These are phyloP conservation scores for Calonectria pseudoturangicola DNA, from an alignment of 2,329 filamentous ascomycete species.

Conservation along the genomic window DNA sequence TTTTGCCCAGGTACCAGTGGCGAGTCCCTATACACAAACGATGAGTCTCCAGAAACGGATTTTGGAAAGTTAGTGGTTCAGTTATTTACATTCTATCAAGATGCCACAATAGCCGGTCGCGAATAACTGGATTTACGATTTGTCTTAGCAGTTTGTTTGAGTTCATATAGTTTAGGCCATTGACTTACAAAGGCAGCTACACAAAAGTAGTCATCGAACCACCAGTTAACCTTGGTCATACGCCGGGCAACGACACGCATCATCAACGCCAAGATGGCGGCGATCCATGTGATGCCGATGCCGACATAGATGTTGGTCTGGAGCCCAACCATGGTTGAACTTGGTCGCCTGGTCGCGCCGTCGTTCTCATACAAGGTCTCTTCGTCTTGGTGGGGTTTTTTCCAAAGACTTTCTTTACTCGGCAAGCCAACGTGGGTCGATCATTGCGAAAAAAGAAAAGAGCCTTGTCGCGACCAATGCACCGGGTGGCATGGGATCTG, in stretches of 20 bases:
- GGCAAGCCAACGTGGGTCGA: slow-evolving; percentile 12
- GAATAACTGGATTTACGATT: slow-evolving; percentile 35
- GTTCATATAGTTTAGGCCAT: neutral
- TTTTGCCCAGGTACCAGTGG: slow-evolving; percentile 46
- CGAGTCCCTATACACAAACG: slow-evolving; percentile 42
- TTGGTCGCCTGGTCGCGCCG: neutral
- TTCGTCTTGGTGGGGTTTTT: slow-evolving; percentile 1
- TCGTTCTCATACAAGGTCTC: neutral
- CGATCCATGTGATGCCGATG: slow-evolving; percentile 46
- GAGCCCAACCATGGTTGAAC: slow-evolving; percentile 48
- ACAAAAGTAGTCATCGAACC: slow-evolving; percentile 50
- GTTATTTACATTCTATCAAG: slow-evolving; percentile 45
- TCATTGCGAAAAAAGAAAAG: slow-evolving; percentile 25
- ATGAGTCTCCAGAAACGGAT: neutral
- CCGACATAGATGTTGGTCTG: slow-evolving; percentile 48
- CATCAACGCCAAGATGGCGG: slow-evolving; percentile 41
- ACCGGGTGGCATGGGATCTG: slow-evolving; percentile 15
- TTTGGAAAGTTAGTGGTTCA: neutral
- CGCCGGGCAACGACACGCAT: slow-evolving; percentile 46
- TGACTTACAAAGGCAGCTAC: slow-evolving; percentile 45
- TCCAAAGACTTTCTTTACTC: slow-evolving; percentile 3
- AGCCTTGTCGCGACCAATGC: slow-evolving; percentile 17
- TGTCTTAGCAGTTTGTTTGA: neutral
- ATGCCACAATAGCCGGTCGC: slow-evolving; percentile 45
- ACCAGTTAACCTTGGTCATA: slow-evolving; percentile 49